phyloP scores from a whole-genome alignment of 139 green algal species.

The Picochlorum costavermella region DNA sequence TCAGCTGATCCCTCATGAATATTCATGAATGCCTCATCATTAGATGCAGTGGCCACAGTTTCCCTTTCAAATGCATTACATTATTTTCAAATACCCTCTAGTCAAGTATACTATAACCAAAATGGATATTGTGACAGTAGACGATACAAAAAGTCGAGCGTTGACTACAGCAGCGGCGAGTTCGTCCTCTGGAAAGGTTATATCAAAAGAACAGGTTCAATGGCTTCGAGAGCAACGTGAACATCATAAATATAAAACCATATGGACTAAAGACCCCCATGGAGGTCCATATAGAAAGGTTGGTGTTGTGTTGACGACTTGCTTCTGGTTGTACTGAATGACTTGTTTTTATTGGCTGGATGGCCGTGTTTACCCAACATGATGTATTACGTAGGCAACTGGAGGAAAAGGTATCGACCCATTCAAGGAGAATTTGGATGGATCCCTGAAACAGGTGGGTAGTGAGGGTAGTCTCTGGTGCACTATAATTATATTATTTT shows the following conservation, averaged over 20 bases:
- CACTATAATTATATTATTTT: no score
- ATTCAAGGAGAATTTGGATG: slow-evolving; percentile 29
- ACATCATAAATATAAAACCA: slow-evolving; percentile 36
- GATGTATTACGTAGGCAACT: slow-evolving; percentile 12
- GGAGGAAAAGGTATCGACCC: slow-evolving; percentile 24
- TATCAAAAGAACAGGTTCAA: slow-evolving; percentile 1
- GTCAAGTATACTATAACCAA: no score
- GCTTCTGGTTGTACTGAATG: no score
- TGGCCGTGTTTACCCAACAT: background rate
- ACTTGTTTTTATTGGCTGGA: background rate
- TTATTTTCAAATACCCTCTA: no score
- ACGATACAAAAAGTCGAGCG: background rate
- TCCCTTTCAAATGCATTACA: no score
- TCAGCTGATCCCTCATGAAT: no score
- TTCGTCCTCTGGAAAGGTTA: background rate
- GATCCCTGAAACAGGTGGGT: slow-evolving; percentile 16
- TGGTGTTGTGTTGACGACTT: background rate
- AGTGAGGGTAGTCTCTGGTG: no score
- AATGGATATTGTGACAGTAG: no score
- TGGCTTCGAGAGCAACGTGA: slow-evolving; percentile 29
- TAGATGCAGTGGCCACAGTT: no score
- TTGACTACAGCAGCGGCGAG: background rate
- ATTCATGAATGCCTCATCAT: no score
- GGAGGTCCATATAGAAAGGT: slow-evolving; percentile 66
- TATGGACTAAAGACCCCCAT: slow-evolving; percentile 76